Conservation (phyloP, 2,329 filamentous ascomycete species). For the Magnaporthiopsis rhizophila region DNA sequence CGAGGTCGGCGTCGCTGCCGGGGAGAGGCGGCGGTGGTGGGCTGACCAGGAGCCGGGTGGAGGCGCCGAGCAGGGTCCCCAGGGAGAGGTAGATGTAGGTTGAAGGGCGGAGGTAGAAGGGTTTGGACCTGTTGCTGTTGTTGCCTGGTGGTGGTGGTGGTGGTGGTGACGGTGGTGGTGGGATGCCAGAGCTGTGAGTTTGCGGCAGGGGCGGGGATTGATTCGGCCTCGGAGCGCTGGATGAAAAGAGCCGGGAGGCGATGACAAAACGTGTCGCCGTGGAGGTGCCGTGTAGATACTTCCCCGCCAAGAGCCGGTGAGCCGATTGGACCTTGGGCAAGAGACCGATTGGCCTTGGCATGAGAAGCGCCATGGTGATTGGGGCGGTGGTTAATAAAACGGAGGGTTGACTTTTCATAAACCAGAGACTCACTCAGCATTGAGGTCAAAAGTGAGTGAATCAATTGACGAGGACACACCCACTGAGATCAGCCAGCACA, state of each 20-base stretch:
- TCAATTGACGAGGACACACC: too few species aligned
- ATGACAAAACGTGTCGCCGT: too few species aligned
- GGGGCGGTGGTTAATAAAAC: neutral
- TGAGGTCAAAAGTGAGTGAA: too few species aligned
- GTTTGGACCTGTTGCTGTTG: neutral
- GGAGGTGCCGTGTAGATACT: too few species aligned
- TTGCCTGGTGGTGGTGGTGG: conserved; percentile 5
- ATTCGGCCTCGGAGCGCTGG: neutral
- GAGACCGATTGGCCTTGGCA: neutral
- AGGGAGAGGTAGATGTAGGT: conserved; percentile 9
- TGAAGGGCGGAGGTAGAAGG: conserved; percentile 20
- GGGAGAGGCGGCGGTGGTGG: neutral
- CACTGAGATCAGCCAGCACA: too few species aligned
- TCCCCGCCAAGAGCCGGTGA: neutral
- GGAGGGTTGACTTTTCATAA: too few species aligned
- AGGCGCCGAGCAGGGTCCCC: conserved; percentile 3
- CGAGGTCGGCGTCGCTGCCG: conserved; percentile 9
- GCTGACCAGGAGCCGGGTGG: neutral
- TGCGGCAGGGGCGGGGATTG: neutral
- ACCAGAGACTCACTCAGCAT: too few species aligned
- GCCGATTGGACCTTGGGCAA: neutral
- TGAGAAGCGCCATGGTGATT: neutral
- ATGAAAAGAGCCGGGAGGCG: neutral
- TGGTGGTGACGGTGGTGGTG: conserved; percentile 5
- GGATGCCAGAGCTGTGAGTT: neutral